phyloP scores from a whole-genome alignment of 306 rosid genomes.

The Acacia confusa region DNA sequence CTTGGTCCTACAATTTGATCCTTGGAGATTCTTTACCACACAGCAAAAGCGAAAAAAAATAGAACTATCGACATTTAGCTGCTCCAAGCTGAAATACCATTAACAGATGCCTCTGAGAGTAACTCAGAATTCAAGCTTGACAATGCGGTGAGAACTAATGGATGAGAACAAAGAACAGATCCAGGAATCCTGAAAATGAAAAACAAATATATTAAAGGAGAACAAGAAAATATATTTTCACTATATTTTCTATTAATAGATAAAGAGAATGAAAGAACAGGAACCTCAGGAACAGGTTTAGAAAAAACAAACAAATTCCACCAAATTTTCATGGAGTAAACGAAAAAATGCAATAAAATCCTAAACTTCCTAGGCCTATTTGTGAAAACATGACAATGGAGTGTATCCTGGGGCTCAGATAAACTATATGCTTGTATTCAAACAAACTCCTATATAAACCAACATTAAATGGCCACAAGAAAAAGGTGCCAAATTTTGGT shows the following conservation, averaged over 20 bases:
- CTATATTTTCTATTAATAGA: background rate
- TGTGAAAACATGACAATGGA: background rate
- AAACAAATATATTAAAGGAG: background rate
- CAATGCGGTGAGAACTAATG: slow-evolving; percentile 88
- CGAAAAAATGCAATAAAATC: slow-evolving; percentile 12
- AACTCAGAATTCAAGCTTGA: slow-evolving; percentile 88
- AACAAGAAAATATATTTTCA: slow-evolving; percentile 4
- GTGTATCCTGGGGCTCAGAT: slow-evolving; percentile 4
- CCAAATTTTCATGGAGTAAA: slow-evolving; percentile 16
- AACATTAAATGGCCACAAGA: background rate
- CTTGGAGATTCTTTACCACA: background rate
- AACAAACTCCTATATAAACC: slow-evolving; percentile 9
- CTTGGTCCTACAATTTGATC: background rate
- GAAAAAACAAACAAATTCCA: background rate
- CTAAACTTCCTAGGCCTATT: background rate
- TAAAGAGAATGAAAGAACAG: slow-evolving; percentile 1
- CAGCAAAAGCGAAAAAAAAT: background rate
- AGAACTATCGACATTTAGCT: background rate
- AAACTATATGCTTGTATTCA: slow-evolving; percentile 4
- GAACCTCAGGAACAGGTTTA: background rate
- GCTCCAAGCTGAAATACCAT: slow-evolving; percentile 56
- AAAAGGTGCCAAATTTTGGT: background rate
- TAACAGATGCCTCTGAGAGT: slow-evolving; percentile 96
- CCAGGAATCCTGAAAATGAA: slow-evolving; percentile 83
- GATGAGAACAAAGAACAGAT: slow-evolving; percentile 85